A percentile compares a stretch with the other conserved stretches of the same genome.
Evolutionary conservation across 2,329 filamentous ascomycete genomes (phyloP).

Genomic region (Penicillium sp.): DNA sequence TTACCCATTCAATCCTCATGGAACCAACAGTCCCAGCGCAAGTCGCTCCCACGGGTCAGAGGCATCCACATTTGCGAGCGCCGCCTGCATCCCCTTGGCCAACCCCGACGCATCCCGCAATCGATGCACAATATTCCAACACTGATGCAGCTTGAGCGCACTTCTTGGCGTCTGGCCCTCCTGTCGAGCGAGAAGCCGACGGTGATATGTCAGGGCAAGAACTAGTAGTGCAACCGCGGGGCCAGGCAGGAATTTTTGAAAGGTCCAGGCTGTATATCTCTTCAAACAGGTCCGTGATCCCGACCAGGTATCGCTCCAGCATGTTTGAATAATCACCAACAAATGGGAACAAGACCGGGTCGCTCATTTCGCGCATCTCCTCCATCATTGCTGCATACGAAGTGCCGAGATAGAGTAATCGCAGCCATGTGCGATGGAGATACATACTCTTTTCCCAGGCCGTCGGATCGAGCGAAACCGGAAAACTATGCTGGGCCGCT

Average conservation of each 20-base stretch:
- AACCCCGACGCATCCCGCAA: slow-evolving; percentile 3
- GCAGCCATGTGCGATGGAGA: slow-evolving; percentile 15
- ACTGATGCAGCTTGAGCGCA: slow-evolving; percentile 9
- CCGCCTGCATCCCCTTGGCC: background rate
- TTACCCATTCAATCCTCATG: background rate
- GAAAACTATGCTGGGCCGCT: background rate
- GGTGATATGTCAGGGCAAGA: slow-evolving; percentile 11
- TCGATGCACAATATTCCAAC: slow-evolving; percentile 14
- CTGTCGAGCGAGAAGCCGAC: background rate
- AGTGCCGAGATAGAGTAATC: slow-evolving; percentile 11
- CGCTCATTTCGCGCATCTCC: background rate
- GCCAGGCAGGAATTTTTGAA: background rate
- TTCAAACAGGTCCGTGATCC: slow-evolving; percentile 10
- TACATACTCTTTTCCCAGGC: slow-evolving; percentile 16
- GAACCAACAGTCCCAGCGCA: background rate
- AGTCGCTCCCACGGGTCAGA: background rate
- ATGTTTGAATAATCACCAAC: background rate
- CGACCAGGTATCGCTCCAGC: background rate
- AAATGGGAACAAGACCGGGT: background rate
- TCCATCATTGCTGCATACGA: slow-evolving; percentile 1
- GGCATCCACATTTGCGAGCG: background rate
- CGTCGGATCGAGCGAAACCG: background rate
- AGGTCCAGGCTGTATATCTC: slow-evolving; percentile 15
- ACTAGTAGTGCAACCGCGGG: background rate
- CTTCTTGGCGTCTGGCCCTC: background rate